Evolutionary conservation across 1,139 yeast species (phyloP).

Genomic region (Yamadazyma mexicana): DNA sequence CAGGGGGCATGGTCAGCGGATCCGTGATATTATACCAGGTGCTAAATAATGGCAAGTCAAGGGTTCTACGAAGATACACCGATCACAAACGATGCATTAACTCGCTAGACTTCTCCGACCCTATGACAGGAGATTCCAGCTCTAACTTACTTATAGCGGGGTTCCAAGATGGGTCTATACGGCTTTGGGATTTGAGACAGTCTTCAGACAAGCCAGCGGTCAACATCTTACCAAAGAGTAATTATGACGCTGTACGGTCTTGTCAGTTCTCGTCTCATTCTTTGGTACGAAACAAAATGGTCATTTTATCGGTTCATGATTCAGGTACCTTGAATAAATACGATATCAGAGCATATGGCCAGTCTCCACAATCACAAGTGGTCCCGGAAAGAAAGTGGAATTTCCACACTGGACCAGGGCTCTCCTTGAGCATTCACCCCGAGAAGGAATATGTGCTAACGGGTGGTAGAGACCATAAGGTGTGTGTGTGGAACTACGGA

Average conservation of each 20-base stretch:
- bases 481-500: slow-evolving; percentile 73
- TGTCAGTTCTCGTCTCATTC: slow-evolving; percentile 60
- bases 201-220: slow-evolving; percentile 45
- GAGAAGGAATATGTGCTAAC: slow-evolving; percentile 78
- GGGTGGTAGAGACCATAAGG: slow-evolving; percentile 88
- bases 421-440: slow-evolving; percentile 88
- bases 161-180: slow-evolving; percentile 86
- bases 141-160: slow-evolving; percentile 73
- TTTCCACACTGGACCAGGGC: slow-evolving; percentile 91
- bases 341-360: slow-evolving; percentile 57
- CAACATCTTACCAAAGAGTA: slow-evolving; percentile 45
- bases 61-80: slow-evolving; percentile 45
- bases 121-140: slow-evolving; percentile 20
- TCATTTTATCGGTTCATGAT: slow-evolving; percentile 71
- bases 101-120: slow-evolving; percentile 61
- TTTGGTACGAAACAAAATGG: slow-evolving; percentile 29
- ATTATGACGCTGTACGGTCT: slow-evolving; percentile 64
- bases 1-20: slow-evolving; percentile 47
- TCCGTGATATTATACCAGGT: slow-evolving; percentile 34
- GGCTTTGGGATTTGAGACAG: slow-evolving; percentile 82
- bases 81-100: slow-evolving; percentile 85
- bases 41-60: slow-evolving; percentile 36
- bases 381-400: slow-evolving; percentile 69
- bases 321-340: slow-evolving; percentile 84
- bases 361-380: slow-evolving; percentile 20